Evolutionary conservation across 2,329 filamentous ascomycete genomes (phyloP), one percentile per base, ranked within the genome.

Genomic region (Apiospora rasikravindrae): DNA sequence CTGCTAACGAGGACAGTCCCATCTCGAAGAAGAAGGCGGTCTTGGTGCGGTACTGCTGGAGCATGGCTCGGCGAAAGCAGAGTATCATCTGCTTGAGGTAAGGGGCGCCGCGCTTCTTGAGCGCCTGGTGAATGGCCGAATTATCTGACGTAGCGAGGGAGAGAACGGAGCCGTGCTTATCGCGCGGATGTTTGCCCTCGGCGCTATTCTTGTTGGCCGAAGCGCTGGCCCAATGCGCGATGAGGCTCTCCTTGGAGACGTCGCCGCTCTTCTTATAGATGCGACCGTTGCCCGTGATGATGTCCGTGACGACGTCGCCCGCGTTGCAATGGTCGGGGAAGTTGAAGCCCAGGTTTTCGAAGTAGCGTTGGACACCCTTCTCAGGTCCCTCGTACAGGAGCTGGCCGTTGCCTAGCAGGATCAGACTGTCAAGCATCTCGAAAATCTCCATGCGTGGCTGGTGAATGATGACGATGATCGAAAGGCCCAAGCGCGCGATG

Each of bases 401-500:
- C 73, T 87, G 84, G 1, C 89, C 89, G 73, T 85, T 85, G 14
- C 85, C 85, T 1, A 91, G 82, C 2, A 91, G 83, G 44, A 90
- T 83, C 1, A 91, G 80, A 72, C 86, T 83, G 76, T 91, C 89
- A 33, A 91, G 84, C 70, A 86, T 82, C 71, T 87, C 84, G 77
- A 90, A 90, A 44, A 91, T 90, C 74, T 90, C 87, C 67, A 85
- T 81, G 8, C 88, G 84, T 2, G 89, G 89, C 76, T 91, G 89
- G 75, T 91, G 89, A 73, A 91, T 88, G 71, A 89, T 88, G 64
- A 87, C 85, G 70, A 90, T 87, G 53, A 88, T 85, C 2, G 88
- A 89, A 16, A 90, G 88, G 2, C 88, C 88, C 0, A 88, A 81
- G 2, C 84, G 83, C 10, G 87, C 86, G 61, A 90, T 85, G 1